A percentile compares a stretch with the other conserved stretches of the same genome.
Conservation (phyloP, 305 asterid species). For the Salvia sclarea region DNA sequence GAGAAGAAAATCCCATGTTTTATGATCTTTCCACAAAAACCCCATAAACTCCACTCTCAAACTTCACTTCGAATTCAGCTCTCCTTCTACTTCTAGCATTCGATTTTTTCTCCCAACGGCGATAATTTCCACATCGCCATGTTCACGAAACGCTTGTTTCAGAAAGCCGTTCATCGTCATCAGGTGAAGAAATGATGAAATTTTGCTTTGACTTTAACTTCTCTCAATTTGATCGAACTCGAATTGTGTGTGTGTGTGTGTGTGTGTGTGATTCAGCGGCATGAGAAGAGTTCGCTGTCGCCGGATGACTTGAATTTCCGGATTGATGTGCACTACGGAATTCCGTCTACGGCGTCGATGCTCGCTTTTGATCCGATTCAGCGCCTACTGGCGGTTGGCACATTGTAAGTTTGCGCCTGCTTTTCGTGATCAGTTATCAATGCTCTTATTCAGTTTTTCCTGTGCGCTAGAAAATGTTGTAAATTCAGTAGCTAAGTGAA, state of each 20-base stretch:
- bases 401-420: slow-evolving; percentile 55
- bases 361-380: slow-evolving; percentile 90
- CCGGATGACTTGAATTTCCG: slow-evolving; percentile 64
- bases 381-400: slow-evolving; percentile 78
- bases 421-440: slow-evolving; percentile 5
- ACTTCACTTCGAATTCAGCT: slow-evolving; percentile 32
- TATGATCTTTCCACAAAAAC: slow-evolving; percentile 4
- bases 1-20: slow-evolving; percentile 26
- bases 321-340: slow-evolving; percentile 73
- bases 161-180: slow-evolving; percentile 57
- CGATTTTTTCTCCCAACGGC: neutral
- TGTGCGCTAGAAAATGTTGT: neutral
- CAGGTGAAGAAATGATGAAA: slow-evolving; percentile 36
- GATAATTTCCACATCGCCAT: slow-evolving; percentile 33
- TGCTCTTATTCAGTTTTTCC: slow-evolving; percentile 18
- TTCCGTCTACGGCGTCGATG: slow-evolving; percentile 81
- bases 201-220: slow-evolving; percentile 28
- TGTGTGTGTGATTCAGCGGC: slow-evolving; percentile 43
- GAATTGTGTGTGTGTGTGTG: slow-evolving; percentile 4
- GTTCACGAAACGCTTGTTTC: slow-evolving; percentile 67
- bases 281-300: slow-evolving; percentile 43
- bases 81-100: slow-evolving; percentile 26
- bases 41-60: slow-evolving; percentile 27
- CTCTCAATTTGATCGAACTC: slow-evolving; percentile 27
- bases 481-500: neutral